Base-by-base conservation (phyloP, 1,284 basidiomycete genomes). In the Trametes sp. region DNA sequence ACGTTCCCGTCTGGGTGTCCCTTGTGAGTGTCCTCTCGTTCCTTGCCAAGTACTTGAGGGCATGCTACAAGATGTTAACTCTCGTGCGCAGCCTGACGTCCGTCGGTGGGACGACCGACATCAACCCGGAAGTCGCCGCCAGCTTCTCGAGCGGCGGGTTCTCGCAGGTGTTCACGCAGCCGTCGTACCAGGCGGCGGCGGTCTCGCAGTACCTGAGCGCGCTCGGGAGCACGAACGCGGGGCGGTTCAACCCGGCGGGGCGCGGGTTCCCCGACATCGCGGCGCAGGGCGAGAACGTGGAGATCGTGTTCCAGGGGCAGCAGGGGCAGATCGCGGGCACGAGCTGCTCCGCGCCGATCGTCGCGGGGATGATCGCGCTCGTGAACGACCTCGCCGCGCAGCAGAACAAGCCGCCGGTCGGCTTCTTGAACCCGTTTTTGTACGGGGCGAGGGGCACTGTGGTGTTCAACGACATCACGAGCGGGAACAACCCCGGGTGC, bases 1-100 rank as follows among this genome's bases (percentile, higher is more conserved):
- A 77, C 71, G 0, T 90, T 92, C 81, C 90, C 89, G 14, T 85
- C 88, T 48, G 81, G 82, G 7, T 83, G 86, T 83, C 76, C 73
- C 74, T 81, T 67, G 48, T 55, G 77, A 76, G 52, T 29, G 9
- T 10, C 26, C n/a, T n/a, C n/a, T n/a, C n/a, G n/a, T n/a, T n/a
- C n/a, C n/a, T n/a, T n/a, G n/a, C n/a, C n/a, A n/a, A n/a, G n/a
- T n/a, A n/a, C n/a, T n/a, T n/a, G n/a, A n/a, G n/a, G n/a, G n/a
- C n/a, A n/a, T n/a, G n/a, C n/a, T n/a, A n/a, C n/a, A n/a, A n/a
- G n/a, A n/a, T n/a, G n/a, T n/a, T n/a, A n/a, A n/a, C n/a, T n/a
- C n/a, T n/a, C n/a, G n/a, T n/a, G n/a, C 35, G 86, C 2, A 90
- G 79, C 64, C 83, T 88, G 9, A 88, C 86, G 8, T 65, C 84